Conservation (phyloP, 2,329 filamentous ascomycete species). For the Aureobasidium sp. region DNA sequence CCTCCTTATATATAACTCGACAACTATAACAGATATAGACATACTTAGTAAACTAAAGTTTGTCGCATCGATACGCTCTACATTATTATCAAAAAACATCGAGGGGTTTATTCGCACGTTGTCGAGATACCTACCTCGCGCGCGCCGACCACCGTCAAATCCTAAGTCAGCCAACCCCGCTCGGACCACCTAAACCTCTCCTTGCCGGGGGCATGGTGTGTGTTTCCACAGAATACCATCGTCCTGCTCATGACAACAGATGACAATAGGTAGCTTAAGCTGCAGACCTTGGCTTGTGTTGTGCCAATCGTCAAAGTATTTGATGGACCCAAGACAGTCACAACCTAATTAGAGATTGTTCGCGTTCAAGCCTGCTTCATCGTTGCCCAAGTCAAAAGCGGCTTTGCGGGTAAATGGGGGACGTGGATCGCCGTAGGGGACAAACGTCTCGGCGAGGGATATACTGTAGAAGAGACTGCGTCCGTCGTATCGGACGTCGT, state of each 20-base stretch:
- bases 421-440: conserved; percentile 69
- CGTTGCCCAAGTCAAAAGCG: conserved; percentile 76
- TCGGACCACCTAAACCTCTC: not conserved
- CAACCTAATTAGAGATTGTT: conserved; percentile 76
- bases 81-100: not conserved
- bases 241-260: conserved; percentile 78
- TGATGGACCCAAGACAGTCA: conserved; percentile 75
- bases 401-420: conserved; percentile 75
- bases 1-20: not conserved
- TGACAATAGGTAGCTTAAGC: conserved; percentile 67
- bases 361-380: conserved; percentile 70
- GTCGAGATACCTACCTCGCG: not conserved
- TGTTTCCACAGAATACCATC: conserved; percentile 76
- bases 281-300: conserved; percentile 67
- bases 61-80: not conserved
- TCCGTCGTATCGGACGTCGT: conserved; percentile 60
- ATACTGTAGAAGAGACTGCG: conserved; percentile 74
- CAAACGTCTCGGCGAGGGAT: conserved; percentile 73
- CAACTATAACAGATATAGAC: not conserved
- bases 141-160: not conserved
- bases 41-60: not conserved
- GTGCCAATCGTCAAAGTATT: conserved; percentile 69
- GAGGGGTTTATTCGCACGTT: not conserved
- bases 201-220: conserved; percentile 40
- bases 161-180: not conserved